Evolutionary conservation across 495 filamentous ascomycete genomes (phyloP), one percentile per base, ranked within the genome.

Genomic region (Lasiosphaeriaceae sp.): DNA sequence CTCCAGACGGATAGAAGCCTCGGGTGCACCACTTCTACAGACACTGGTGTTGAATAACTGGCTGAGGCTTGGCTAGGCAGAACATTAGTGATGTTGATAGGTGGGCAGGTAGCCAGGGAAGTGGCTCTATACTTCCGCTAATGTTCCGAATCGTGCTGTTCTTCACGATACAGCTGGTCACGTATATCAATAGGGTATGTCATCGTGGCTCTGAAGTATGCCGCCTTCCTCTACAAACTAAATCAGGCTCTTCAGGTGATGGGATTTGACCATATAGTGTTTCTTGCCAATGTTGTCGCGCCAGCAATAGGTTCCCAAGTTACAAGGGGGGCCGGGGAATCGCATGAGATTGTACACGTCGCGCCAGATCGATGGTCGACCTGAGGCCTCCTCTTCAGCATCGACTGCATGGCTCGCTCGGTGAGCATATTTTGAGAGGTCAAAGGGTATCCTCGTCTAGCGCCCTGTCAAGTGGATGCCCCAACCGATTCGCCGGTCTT

Each of bases 241-340:
- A 29, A 71, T 54, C 11, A 73, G 56, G 9, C 53, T 56, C 29
- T n/a, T 67, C 16, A 71, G 53, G 6, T 51, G 60, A 53, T 52
- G 71, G 19, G 61, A 69, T 20, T 52, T 50, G 7, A 75, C 55
- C 56, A 43, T 64, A 53, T 71, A 71, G 55, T 69, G 66, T 50
- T 69, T 71, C 52, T 68, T 70, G 17, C 62, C 61, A 14, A 56
- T 37, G 19, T 62, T 64, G 50, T 73, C 69, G n/a, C 61, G 55
- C 68, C 65, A 72, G 51, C 61, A 74, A 50, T 72, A 61, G 9
- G 63, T 57, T 4, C 63, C 59, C n/a, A n/a, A n/a, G 11, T 70
- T 61, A 31, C 60, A 71, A 34, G 59, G 52, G 7, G 61, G 31
- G 7, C 64, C 61, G 46, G 59, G 50, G 41, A 60, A 73, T 35